These are phyloP conservation scores for Aspergillus sp. DNA, from an alignment of 2,329 filamentous ascomycete species.

Conservation along the genomic window DNA sequence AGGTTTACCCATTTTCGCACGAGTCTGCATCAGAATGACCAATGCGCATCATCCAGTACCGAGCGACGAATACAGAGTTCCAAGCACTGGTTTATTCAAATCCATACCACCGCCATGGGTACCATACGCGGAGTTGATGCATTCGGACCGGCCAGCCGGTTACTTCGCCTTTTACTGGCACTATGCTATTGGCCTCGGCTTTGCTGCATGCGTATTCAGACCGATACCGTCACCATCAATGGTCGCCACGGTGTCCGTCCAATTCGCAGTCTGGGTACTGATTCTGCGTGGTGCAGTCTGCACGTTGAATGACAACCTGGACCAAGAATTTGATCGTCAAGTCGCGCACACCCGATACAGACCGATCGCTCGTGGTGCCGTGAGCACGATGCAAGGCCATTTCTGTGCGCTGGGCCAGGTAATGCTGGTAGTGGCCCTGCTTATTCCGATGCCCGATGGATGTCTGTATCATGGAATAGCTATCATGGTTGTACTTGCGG, in stretches of 20 bases:
- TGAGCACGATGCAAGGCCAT: slow-evolving; percentile 70
- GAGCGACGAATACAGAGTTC: not conserved
- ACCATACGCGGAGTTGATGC: slow-evolving; percentile 44
- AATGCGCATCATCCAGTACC: too few species aligned
- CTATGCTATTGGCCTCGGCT: slow-evolving; percentile 66
- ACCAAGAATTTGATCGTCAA: slow-evolving; percentile 79
- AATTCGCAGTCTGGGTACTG: slow-evolving; percentile 75
- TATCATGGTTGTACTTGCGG: too few species aligned
- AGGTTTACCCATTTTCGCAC: too few species aligned
- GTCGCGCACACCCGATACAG: slow-evolving; percentile 74
- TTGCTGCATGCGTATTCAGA: too few species aligned
- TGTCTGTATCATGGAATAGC: too few species aligned
- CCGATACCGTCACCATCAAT: slow-evolving; percentile 67
- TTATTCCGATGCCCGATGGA: too few species aligned
- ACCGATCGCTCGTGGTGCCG: slow-evolving; percentile 75
- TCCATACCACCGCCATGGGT: slow-evolving; percentile 4
- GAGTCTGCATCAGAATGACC: too few species aligned
- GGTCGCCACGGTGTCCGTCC: slow-evolving; percentile 48
- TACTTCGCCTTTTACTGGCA: slow-evolving; percentile 85
- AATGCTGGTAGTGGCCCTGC: slow-evolving; percentile 59
- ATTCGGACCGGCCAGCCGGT: slow-evolving; percentile 77
- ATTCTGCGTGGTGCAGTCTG: slow-evolving; percentile 88
- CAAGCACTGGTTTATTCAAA: not conserved
- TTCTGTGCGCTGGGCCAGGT: slow-evolving; percentile 63
- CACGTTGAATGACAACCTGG: slow-evolving; percentile 88